phyloP scores from a whole-genome alignment of 768 basidiomycete species.

The Boletellus sp. region DNA sequence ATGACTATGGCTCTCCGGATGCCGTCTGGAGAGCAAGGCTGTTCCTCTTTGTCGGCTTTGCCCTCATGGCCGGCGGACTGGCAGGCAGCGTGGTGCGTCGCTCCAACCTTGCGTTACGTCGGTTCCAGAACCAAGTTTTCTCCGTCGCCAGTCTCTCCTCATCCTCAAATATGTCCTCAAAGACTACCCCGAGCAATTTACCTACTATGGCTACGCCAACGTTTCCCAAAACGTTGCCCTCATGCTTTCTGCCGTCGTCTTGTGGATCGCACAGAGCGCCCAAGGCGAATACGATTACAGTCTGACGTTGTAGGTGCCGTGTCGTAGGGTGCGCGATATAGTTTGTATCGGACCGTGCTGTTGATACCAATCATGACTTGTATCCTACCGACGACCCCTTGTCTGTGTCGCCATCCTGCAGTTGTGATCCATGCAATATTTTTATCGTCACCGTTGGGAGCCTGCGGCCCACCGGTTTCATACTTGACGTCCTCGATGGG shows the following conservation, averaged over 20 bases:
- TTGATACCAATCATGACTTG: constrained; percentile 10
- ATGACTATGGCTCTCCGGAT: constrained; percentile 77
- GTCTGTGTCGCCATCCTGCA: not conserved
- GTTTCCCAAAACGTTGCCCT: constrained; percentile 89
- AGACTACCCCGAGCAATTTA: constrained; percentile 67
- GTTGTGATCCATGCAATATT: not conserved
- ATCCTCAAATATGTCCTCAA: constrained; percentile 87
- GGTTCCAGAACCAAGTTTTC: not conserved
- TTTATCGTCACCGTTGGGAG: too few species aligned
- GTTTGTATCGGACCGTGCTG: not conserved
- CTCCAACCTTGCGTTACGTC: not conserved
- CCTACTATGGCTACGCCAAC: constrained; percentile 92
- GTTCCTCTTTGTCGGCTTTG: constrained; percentile 92
- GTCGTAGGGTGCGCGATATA: not conserved
- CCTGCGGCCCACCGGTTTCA: not conserved
- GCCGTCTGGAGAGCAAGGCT: constrained; percentile 91
- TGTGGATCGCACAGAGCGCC: constrained; percentile 89
- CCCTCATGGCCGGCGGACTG: constrained; percentile 94
- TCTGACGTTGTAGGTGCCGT: constrained; percentile 53
- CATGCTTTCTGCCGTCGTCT: constrained; percentile 80
- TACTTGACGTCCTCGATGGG: too few species aligned
- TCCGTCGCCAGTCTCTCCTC: constrained; percentile 61
- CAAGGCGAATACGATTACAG: constrained; percentile 93
- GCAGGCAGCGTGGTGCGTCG: constrained; percentile 91
- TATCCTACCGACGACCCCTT: constrained; percentile 3